Percentiles rank a stretch among this genome's conserved stretches.
These are phyloP conservation scores for Colletotrichum tofieldiae DNA, from an alignment of 2,329 filamentous ascomycete species.

Conservation along the genomic window DNA sequence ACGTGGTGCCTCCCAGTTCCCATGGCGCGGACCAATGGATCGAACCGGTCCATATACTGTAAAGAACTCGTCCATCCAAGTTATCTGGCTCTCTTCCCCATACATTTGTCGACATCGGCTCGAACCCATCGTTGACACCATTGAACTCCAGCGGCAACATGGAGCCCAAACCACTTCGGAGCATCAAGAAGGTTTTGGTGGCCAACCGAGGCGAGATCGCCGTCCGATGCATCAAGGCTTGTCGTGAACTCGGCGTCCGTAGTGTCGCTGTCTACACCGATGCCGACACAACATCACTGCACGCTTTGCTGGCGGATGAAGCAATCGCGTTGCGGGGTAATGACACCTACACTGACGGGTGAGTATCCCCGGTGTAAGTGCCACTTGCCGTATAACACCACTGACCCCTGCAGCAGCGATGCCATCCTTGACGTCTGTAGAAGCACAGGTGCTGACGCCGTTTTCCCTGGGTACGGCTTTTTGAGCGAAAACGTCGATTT, in stretches of 20 bases:
- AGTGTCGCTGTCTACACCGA: conserved; percentile 73
- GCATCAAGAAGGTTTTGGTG: conserved; percentile 59
- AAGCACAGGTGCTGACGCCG: conserved; percentile 62
- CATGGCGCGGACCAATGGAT: not conserved
- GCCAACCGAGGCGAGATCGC: conserved; percentile 75
- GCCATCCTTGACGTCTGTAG: conserved; percentile 52
- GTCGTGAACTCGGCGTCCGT: conserved; percentile 64
- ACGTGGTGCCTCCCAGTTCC: not conserved
- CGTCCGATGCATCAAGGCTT: conserved; percentile 61
- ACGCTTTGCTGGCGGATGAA: conserved; percentile 68
- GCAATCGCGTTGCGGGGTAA: conserved; percentile 59
- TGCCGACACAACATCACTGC: conserved; percentile 68
- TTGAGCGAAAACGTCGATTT: conserved; percentile 75
- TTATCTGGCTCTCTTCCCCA: not conserved
- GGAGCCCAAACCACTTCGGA: not conserved
- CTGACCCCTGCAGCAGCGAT: conserved; percentile 9
- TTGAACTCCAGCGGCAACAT: not conserved
- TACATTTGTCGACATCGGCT: not conserved
- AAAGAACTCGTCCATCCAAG: not conserved
- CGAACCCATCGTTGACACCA: not conserved
- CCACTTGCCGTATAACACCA: not conserved
- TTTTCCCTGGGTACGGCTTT: conserved; percentile 78
- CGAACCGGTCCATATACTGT: not conserved
- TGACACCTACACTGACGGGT: conserved; percentile 14
- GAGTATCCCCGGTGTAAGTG: not conserved